A percentile compares a stretch with the other conserved stretches of the same genome.
Evolutionary conservation across 1,284 basidiomycete species (phyloP).

Genomic region (Pascua sp.): DNA sequence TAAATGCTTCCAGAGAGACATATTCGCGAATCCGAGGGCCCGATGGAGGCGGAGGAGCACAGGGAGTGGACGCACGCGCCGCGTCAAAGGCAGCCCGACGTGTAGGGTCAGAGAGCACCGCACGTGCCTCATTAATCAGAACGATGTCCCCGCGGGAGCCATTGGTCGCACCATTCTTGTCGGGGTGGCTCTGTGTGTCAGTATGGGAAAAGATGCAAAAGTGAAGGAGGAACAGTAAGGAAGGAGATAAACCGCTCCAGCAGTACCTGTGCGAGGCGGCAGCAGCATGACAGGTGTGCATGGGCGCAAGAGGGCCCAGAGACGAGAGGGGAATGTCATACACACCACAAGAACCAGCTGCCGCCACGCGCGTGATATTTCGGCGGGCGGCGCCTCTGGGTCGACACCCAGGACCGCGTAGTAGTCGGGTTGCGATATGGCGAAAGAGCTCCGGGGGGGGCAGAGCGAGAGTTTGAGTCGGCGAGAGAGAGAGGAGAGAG

Average conservation of each 20-base stretch:
- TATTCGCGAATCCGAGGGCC: constrained; percentile 21
- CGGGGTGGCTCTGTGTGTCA: constrained; percentile 38
- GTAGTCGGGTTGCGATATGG: constrained; percentile 28
- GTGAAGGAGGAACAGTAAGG: too few species aligned
- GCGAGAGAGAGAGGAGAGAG: neutral
- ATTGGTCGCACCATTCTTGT: constrained; percentile 22
- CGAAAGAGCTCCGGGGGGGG: too few species aligned
- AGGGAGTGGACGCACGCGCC: neutral
- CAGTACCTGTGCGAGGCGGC: too few species aligned
- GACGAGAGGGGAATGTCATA: neutral
- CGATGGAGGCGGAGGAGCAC: neutral
- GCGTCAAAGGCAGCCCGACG: constrained; percentile 17
- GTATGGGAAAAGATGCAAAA: neutral
- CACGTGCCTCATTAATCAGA: constrained; percentile 46
- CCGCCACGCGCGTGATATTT: constrained; percentile 43
- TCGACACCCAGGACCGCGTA: constrained; percentile 40
- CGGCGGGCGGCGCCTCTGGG: constrained; percentile 25
- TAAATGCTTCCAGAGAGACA: constrained; percentile 43
- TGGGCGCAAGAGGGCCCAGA: too few species aligned
- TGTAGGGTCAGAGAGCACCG: constrained; percentile 35
- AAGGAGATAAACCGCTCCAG: too few species aligned
- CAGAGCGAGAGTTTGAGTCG: too few species aligned
- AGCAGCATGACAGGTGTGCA: too few species aligned
- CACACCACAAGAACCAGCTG: constrained; percentile 38
- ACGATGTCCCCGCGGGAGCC: constrained; percentile 24